A percentile compares a stretch with the other conserved stretches of the same genome.
Evolutionary conservation across 495 filamentous ascomycete species (phyloP).

Genomic region (Penicillium simplicissimum): DNA sequence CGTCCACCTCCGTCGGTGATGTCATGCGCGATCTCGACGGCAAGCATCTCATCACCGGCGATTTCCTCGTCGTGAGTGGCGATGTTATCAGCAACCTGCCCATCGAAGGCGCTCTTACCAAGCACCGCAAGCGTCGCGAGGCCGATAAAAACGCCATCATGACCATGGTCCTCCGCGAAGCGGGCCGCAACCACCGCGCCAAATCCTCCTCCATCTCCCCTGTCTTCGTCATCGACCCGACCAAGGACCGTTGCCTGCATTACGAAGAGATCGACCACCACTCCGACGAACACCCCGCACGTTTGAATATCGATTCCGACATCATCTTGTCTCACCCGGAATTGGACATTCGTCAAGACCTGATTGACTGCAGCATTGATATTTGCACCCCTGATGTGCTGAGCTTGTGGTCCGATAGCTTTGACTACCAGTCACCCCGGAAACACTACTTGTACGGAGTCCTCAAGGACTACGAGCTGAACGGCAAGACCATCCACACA

Average conservation of each 20-base stretch:
- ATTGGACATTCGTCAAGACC: constrained; percentile 78
- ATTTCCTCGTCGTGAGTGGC: constrained; percentile 91
- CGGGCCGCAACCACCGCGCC: constrained; percentile 70
- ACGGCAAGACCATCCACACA: constrained; percentile 93
- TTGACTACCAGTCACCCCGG: constrained; percentile 89
- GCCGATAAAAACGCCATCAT: constrained; percentile 95
- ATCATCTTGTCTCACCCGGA: constrained; percentile 62
- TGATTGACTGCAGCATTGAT: constrained; percentile 94
- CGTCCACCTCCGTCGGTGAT: constrained; percentile 87
- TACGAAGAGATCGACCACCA: constrained; percentile 74
- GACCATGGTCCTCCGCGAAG: constrained; percentile 89
- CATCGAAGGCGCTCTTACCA: constrained; percentile 74
- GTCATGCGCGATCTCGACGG: constrained; percentile 93
- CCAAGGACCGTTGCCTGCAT: constrained; percentile 79
- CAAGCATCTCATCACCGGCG: constrained; percentile 79
- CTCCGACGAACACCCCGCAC: constrained; percentile 46
- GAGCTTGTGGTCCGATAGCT: constrained; percentile 94
- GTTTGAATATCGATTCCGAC: constrained; percentile 72
- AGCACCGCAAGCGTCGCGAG: constrained; percentile 77
- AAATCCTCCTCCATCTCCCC: constrained; percentile 73
- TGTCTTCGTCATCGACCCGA: constrained; percentile 82
- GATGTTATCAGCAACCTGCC: constrained; percentile 91
- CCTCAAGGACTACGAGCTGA: constrained; percentile 93
- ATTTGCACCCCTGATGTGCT: constrained; percentile 97
- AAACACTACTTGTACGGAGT: constrained; percentile 88